Evolutionary conservation across 2,329 filamentous ascomycete genomes (phyloP), one percentile per base, ranked within the genome.

Genomic region (Neonectria coccinea): DNA sequence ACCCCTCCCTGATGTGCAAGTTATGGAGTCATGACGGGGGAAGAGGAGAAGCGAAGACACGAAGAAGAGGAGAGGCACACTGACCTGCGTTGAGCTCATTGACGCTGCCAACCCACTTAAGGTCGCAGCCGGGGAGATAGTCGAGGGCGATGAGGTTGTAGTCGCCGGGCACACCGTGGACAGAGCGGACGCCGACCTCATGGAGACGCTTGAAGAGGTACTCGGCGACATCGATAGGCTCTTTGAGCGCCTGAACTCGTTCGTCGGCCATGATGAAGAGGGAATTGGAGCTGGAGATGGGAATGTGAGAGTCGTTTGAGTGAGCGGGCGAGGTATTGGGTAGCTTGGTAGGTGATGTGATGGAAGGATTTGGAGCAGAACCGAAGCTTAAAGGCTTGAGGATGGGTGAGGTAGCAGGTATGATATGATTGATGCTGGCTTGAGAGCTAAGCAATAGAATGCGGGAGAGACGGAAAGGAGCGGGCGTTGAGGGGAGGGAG

Each of bases 51-150:
- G 29, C 41, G 55, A 45, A 31, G 20, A 20, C 25, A 44, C 42
- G 9, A 48, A 52, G 9, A 20, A 52, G 12, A 20, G 22, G 42
- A 50, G 54, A 48, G 42, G 50, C 36, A 64, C 54, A 75, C 83
- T 77, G 73, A 88, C 89, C 88, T 50, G 90, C 90, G 75, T 92
- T 92, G 63, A 92, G 84, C 77, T 92, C 91, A 73, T 92, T 92
- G 69, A 88, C 87, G 75, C 89, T 92, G 62, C 87, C 87, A 44
- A 91, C 86, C 89, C 89, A 91, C 71, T 84, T 84, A 41, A 92
- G 78, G 6, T 83, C 86, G 52, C 81, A 81, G 39, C 85, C 82
- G 25, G 85, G 81, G 47, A 92, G 79, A 75, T 90, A 91, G 76
- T 92, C 91, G 25, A 92, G 83, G 9, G 89, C 84, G 16, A 87